Evolutionary conservation across 352 stramenopile species (phyloP).

Genomic region (Phytophthora cryptogea): DNA sequence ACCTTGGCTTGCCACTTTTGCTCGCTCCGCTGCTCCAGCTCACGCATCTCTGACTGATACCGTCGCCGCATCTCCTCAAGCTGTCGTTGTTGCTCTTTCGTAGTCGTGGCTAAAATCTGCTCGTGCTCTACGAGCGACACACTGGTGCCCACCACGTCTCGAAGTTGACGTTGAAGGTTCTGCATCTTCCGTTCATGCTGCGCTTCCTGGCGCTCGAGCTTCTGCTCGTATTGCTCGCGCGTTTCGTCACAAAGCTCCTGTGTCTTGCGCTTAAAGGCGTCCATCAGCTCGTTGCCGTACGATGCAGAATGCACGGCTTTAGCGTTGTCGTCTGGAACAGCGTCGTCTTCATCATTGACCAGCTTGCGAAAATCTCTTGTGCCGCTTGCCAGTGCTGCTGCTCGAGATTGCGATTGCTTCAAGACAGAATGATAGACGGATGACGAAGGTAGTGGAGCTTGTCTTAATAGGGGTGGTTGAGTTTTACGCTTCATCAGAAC

Average conservation of each 20-base stretch:
- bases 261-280: constrained; percentile 45
- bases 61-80: constrained; percentile 21
- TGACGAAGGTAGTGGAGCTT: background rate
- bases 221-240: constrained; percentile 54
- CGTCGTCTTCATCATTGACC: background rate
- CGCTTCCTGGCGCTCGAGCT: constrained; percentile 46
- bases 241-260: constrained; percentile 62
- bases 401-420: constrained; percentile 8
- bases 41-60: constrained; percentile 33
- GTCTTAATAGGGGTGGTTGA: background rate
- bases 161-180: constrained; percentile 41
- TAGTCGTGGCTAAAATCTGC: constrained; percentile 35
- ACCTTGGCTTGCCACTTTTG: constrained; percentile 32
- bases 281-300: constrained; percentile 22
- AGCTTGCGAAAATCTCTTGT: constrained; percentile 2
- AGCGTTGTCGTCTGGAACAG: constrained; percentile 1
- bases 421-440: background rate
- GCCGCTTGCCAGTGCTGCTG: constrained; percentile 3
- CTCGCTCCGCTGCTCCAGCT: constrained; percentile 32
- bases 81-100: constrained; percentile 29
- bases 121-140: constrained; percentile 64
- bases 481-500: constrained; percentile 12
- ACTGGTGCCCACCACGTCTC: constrained; percentile 48
- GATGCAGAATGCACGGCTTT: constrained; percentile 1
- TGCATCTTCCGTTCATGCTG: constrained; percentile 52